Percentiles rank a stretch among this genome's conserved stretches.
Conservation (phyloP, 2,329 filamentous ascomycete genomes). For the Curvularia sp. region DNA sequence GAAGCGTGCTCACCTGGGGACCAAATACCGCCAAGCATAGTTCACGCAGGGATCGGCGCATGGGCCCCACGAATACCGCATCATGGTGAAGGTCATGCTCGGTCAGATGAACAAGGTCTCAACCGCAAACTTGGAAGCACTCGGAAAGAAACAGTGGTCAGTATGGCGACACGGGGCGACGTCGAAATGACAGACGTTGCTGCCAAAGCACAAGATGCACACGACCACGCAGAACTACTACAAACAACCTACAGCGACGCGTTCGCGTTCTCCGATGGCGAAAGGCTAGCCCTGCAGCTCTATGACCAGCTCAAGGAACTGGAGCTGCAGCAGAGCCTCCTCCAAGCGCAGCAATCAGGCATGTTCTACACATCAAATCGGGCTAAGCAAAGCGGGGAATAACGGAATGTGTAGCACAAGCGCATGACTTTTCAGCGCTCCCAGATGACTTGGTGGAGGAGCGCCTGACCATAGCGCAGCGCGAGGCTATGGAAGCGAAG, state of each 20-base stretch:
- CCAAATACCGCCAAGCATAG: slow-evolving; percentile 34
- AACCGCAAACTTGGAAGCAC: slow-evolving; percentile 13
- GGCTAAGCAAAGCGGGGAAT: slow-evolving; percentile 14
- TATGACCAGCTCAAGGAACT: slow-evolving; percentile 76
- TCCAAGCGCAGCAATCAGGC: slow-evolving; percentile 56
- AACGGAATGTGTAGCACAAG: slow-evolving; percentile 34
- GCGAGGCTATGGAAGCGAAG: slow-evolving; percentile 72
- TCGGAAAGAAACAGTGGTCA: slow-evolving; percentile 7
- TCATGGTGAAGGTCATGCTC: slow-evolving; percentile 24
- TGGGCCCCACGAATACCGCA: slow-evolving; percentile 31
- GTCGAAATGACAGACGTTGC: slow-evolving; percentile 32
- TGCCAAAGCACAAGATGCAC: slow-evolving; percentile 18
- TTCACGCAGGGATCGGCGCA: slow-evolving; percentile 41
- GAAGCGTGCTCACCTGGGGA: slow-evolving; percentile 32
- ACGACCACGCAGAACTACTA: slow-evolving; percentile 49
- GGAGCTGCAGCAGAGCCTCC: slow-evolving; percentile 73
- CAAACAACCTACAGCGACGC: slow-evolving; percentile 55
- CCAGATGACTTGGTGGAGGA: slow-evolving; percentile 62
- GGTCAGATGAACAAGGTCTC: slow-evolving; percentile 33
- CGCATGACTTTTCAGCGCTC: slow-evolving; percentile 46
- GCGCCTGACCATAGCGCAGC: slow-evolving; percentile 63
- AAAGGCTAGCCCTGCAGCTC: slow-evolving; percentile 70
- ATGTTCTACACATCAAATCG: slow-evolving; percentile 18
- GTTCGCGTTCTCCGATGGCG: slow-evolving; percentile 69
- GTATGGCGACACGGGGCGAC: slow-evolving; percentile 35